Evolutionary conservation across 1,139 yeast genomes (phyloP).

Genomic region (Candida tropicalis): DNA sequence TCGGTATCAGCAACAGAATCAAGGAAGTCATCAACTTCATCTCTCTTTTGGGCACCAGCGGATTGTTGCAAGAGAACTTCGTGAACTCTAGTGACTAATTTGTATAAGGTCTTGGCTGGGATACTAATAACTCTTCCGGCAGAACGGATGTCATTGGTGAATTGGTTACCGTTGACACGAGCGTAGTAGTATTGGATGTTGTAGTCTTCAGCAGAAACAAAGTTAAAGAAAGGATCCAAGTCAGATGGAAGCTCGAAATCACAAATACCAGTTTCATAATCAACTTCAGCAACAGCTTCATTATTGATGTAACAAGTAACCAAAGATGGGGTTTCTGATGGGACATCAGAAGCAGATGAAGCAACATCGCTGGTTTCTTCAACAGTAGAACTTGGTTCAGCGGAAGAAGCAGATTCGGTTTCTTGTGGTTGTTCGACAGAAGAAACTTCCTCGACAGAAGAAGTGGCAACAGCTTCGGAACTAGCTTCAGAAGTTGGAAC

Average conservation of each 20-base stretch:
- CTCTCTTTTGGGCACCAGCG: conserved; percentile 36
- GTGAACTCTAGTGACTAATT: conserved; percentile 28
- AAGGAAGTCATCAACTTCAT: conserved; percentile 34
- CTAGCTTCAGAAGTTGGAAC: not conserved
- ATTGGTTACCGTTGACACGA: conserved; percentile 24
- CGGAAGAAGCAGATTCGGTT: not conserved
- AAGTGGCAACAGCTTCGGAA: not conserved
- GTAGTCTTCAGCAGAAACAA: conserved; percentile 34
- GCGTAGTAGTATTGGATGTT: conserved; percentile 42
- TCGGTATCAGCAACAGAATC: conserved; percentile 24
- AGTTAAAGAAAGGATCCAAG: conserved; percentile 31
- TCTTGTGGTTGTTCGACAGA: not conserved
- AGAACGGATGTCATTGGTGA: conserved; percentile 37
- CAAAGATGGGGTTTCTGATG: no score
- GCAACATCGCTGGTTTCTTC: no score
- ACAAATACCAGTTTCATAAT: conserved; percentile 46
- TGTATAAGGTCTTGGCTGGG: conserved; percentile 35
- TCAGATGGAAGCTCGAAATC: conserved; percentile 38
- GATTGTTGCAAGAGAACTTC: conserved; percentile 26
- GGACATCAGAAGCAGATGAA: no score
- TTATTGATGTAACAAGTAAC: conserved; percentile 45
- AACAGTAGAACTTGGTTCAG: not conserved
- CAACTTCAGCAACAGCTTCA: conserved; percentile 35
- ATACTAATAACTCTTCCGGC: conserved; percentile 38
- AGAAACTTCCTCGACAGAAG: not conserved